A percentile compares a stretch with the other conserved stretches of the same genome.
Evolutionary conservation across 108 stramenopile genomes (phyloP).

Genomic region (Conticribra guillardii): DNA sequence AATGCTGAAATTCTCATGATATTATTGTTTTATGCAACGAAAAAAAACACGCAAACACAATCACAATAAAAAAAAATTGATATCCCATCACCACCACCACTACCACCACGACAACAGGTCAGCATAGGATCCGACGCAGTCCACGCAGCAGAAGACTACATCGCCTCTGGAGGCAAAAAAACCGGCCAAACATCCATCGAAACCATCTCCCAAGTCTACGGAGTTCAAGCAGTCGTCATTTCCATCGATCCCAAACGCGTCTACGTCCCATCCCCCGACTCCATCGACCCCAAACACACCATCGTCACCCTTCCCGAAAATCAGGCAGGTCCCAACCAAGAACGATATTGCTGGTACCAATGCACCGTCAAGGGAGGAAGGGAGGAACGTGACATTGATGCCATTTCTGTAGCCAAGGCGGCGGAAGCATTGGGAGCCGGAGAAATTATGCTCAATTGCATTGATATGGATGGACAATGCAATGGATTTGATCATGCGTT

Average conservation of each 20-base stretch:
- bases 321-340: slow-evolving; percentile 81
- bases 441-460: slow-evolving; percentile 98
- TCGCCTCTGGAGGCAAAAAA: slow-evolving; percentile 59
- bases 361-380: slow-evolving; percentile 98
- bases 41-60: too few relatives aligned
- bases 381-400: slow-evolving; percentile 91
- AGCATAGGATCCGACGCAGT: slow-evolving; percentile 97
- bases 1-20: too few relatives aligned
- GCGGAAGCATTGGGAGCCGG: slow-evolving; percentile 93
- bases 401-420: slow-evolving; percentile 87
- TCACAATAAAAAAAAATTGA: too few relatives aligned
- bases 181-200: slow-evolving; percentile 90
- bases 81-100: too few relatives aligned
- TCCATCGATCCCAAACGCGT: slow-evolving; percentile 98
- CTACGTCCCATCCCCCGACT: slow-evolving; percentile 65
- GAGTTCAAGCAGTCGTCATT: slow-evolving; percentile 98
- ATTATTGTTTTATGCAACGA: too few relatives aligned
- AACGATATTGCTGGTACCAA: slow-evolving; percentile 95
- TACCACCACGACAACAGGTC: too few relatives aligned
- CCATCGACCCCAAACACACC: slow-evolving; percentile 48
- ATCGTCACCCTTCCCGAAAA: slow-evolving; percentile 69
- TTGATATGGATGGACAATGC: slow-evolving; percentile 98
- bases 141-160: slow-evolving; percentile 83
- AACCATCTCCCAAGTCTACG: slow-evolving; percentile 91
- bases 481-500: slow-evolving; percentile 94